A percentile compares a stretch with the other conserved stretches of the same genome.
phyloP scores from a whole-genome alignment of 257 asterid species.

The Petunia axillaris region DNA sequence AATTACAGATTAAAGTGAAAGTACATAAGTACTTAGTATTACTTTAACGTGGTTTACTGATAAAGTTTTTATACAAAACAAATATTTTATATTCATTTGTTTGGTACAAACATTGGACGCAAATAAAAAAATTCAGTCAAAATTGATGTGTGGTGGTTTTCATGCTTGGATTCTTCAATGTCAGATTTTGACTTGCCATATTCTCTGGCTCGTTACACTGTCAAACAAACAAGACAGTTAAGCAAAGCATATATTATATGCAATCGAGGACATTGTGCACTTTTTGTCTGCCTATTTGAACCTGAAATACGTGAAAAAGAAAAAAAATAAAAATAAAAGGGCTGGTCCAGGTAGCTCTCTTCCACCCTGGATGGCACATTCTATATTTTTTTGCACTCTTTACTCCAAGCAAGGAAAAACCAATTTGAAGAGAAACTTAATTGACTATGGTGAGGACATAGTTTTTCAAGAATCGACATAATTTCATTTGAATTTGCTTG shows the following conservation, averaged over 20 bases:
- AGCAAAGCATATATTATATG: constrained; percentile 11
- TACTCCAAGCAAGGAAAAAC: background rate
- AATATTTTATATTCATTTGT: background rate
- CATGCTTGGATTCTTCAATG: constrained; percentile 41
- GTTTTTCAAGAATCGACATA: background rate
- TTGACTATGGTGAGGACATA: background rate
- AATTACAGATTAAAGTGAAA: background rate
- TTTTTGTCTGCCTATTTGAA: background rate
- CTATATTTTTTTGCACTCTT: background rate
- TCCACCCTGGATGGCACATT: constrained; percentile 11
- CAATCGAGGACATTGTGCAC: constrained; percentile 12
- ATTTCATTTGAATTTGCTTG: background rate
- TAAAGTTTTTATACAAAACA: background rate
- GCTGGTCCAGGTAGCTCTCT: background rate
- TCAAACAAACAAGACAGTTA: constrained; percentile 25
- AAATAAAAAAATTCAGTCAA: background rate
- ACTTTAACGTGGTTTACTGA: background rate
- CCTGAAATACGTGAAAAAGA: background rate
- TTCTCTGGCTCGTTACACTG: background rate
- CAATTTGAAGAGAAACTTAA: background rate
- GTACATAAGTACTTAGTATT: background rate
- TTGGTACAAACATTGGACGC: background rate
- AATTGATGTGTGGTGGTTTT: background rate
- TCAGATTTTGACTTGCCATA: constrained; percentile 41
- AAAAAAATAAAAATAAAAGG: background rate